Evolutionary conservation across 2,329 filamentous ascomycete species (phyloP), one percentile per base, ranked within the genome.

Genomic region (Venturia aucupariae): DNA sequence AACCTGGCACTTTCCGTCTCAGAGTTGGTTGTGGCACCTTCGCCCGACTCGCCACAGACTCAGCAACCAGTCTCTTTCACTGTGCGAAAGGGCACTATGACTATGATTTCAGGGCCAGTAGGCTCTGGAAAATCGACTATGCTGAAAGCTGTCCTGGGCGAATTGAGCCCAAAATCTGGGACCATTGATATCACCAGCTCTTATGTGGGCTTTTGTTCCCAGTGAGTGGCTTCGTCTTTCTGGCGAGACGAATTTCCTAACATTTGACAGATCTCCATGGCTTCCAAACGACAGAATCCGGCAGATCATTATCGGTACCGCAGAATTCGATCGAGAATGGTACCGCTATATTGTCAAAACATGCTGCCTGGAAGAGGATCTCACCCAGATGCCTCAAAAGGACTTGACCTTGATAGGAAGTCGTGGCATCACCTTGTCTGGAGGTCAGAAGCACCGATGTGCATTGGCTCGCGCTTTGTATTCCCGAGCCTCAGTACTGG

Each of bases 21-120:
- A 44, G 42, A 62, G 15, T 42, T 62, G 39, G 42, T 48, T 27
- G 39, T 62, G 15, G 32, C 60, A 24, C 32, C 32, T 5, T 35
- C 41, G 22, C 13, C 22, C 22, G 60, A 48, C 27, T 42, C 38
- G 13, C 38, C 60, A 32, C 32, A 42, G 32, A 62, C 60, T 11
- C 30, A 32, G 22, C 41, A 38, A n/a, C 60, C 60, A 15, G 63
- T 62, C n/a, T 35, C 27, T 11, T 63, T 64, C 55, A 22, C 39
- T 22, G 32, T 61, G 30, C 51, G 30, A 38, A 60, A 44, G 27
- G 66, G 65, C 19, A 57, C 64, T 22, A 63, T 69, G n/a, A 68
- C 67, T n/a, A 67, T 70, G 46, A 59, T 70, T 5, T 63, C 69
- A 48, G 69, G 69, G 13, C 64, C 60, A 22, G 67, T 69, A 27